Evolutionary conservation across 768 basidiomycete species (phyloP), one percentile per base, ranked within the genome.

Genomic region (Boletus vermiculosoides): DNA sequence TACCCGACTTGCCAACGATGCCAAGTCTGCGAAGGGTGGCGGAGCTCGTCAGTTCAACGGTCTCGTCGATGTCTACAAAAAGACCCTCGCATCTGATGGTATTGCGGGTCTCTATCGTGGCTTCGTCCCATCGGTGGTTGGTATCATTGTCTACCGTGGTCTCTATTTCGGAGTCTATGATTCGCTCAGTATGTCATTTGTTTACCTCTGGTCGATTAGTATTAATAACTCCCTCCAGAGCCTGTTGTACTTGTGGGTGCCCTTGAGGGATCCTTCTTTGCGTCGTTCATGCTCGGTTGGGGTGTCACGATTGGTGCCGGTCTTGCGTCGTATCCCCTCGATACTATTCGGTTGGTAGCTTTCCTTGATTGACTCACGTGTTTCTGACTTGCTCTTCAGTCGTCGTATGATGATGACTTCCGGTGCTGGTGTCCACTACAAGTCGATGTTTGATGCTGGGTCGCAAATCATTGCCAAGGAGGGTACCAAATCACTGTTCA

Each of bases 361-460:
- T 41, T 15, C 12, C 2, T 20, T 33, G 23, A 31, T 42, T 41
- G 4, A 10, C 23, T 45, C 5, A 47, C 33, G 25, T 23, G n/a
- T 47, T 39, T 23, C 56, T 54, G 51, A 56, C 51, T 59, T 65
- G 68, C 22, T 68, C 13, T 72, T 63, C 66, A 95, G 96, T 88
- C 95, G 97, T 88, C 94, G 97, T 67, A 99, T 99, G 97, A 99
- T 99, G 97, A 98, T 98, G 96, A 98, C 97, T 37, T 98, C 96
- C 23, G 97, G 96, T 67, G 88, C 86, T 68, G 84, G 84, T 68
- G 86, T 89, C 59, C 94, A 98, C 87, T 98, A 98, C 88, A 96
- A 95, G 84, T 92, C 91, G 66, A 98, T 98, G 94, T 89, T 96
- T 76, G 95, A 98, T 71, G 95, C 95, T 71, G 93, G 86, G 59